Evolutionary conservation across 2,329 filamentous ascomycete species (phyloP), one percentile per base, ranked within the genome.

Genomic region (Endothia cerciana): DNA sequence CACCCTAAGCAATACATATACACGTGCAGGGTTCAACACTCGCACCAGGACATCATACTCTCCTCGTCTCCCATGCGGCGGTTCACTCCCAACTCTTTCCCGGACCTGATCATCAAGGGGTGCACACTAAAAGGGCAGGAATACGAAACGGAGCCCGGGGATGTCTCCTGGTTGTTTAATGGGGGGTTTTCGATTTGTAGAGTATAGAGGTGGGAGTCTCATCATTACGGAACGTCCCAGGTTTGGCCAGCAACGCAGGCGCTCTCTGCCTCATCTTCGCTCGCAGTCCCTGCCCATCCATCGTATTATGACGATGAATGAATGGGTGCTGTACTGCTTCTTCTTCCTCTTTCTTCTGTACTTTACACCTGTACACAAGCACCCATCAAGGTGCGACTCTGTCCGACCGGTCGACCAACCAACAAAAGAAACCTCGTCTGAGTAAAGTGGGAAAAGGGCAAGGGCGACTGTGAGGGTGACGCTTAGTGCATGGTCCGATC

Each of bases 191-290:
- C 7, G 36, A 36, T 41, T 63, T 65, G 45, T 55, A 55, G 56
- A 61, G 64, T 68, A n/a, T n/a, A 64, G 64, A 68, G 66, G 64
- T 68, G 66, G 66, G 45, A 64, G 53, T 64, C 63, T 62, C 58
- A 68, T 68, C 59, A 65, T 64, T 62, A 67, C 51, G 41, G 63
- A 65, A 65, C 65, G 63, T 67, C 62, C 65, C 64, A 67, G 56
- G 58, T 61, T 62, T 61, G 53, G 53, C 63, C 59, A 62, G 62
- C 59, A 55, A 43, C 36, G 63, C 53, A 53, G 58, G 63, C 65
- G 55, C 60, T 61, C 59, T 33, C 43, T 59, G 33, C 33, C 62
- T 63, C 53, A 30, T 57, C 61, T 30, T 45, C n/a, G 17, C 61
- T 53, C 62, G 62, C 51, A 66, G 62, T 60, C 59, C 61, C 62